phyloP scores from a whole-genome alignment of 768 basidiomycete species.

The Collybiopsis luxurians region DNA sequence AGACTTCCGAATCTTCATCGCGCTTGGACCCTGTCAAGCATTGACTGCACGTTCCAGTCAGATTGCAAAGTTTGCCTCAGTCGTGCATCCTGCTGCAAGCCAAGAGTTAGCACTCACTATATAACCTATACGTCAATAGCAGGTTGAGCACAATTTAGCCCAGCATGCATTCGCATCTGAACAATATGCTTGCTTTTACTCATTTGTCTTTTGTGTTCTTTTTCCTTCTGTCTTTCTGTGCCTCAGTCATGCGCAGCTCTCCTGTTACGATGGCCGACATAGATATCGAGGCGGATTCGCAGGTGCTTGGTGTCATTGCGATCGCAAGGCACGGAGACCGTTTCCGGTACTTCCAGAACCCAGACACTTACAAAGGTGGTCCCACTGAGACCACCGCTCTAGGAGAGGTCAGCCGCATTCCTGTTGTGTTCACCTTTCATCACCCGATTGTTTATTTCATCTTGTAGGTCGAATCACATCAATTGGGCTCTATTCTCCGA shows the following conservation, averaged over 20 bases:
- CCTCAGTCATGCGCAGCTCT: slow-evolving; percentile 2
- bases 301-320: slow-evolving; percentile 76
- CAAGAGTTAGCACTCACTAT: background rate
- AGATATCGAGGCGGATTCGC: slow-evolving; percentile 16
- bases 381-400: slow-evolving; percentile 73
- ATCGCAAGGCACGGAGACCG: slow-evolving; percentile 81
- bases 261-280: background rate
- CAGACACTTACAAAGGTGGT: slow-evolving; percentile 58
- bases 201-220: background rate
- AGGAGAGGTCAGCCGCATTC: slow-evolving; percentile 57
- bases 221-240: slow-evolving; percentile 7
- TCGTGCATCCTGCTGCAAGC: background rate
- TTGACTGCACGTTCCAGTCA: background rate
- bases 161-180: background rate
- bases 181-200: slow-evolving; percentile 4
- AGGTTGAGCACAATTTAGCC: background rate
- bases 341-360: slow-evolving; percentile 66
- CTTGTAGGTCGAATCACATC: slow-evolving; percentile 60
- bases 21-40: too few relatives aligned
- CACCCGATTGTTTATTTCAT: slow-evolving; percentile 5
- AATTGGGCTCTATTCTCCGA: slow-evolving; percentile 62
- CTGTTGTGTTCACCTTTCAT: too few relatives aligned
- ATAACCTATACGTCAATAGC: background rate
- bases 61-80: background rate
- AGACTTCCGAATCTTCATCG: background rate